Conservation (phyloP, 1,284 basidiomycete species). For the Ganoderma lucidum region DNA sequence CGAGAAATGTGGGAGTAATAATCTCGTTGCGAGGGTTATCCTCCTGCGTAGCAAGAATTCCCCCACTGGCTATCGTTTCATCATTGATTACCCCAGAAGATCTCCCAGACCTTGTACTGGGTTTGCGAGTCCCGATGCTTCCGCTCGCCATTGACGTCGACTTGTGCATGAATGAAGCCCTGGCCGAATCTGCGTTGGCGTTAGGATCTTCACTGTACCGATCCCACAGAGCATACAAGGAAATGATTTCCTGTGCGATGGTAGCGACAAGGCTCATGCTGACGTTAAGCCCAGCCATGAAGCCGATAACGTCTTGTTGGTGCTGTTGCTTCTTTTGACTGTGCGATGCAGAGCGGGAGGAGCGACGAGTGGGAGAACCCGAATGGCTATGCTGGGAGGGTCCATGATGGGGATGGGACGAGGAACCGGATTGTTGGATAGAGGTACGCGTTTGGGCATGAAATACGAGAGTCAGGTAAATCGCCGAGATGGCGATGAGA, state of each 20-base stretch:
- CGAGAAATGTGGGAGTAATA: constrained; percentile 63
- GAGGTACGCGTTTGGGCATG: constrained; percentile 62
- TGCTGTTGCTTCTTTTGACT: constrained; percentile 54
- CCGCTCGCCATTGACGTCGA: background rate
- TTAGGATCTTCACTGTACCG: constrained; percentile 70
- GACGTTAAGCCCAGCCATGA: constrained; percentile 88
- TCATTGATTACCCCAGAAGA: constrained; percentile 36
- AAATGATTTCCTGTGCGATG: constrained; percentile 90
- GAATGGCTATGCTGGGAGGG: constrained; percentile 31
- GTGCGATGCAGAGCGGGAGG: constrained; percentile 53
- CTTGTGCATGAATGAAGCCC: constrained; percentile 27
- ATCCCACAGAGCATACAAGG: constrained; percentile 90
- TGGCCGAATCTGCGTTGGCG: constrained; percentile 34
- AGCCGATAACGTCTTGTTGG: constrained; percentile 76
- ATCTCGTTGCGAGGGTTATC: constrained; percentile 41
- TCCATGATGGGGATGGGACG: constrained; percentile 62
- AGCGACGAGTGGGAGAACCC: constrained; percentile 50
- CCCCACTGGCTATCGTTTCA: constrained; percentile 30
- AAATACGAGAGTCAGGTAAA: constrained; percentile 86
- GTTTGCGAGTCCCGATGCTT: constrained; percentile 5
- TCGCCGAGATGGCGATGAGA: constrained; percentile 89
- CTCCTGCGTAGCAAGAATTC: constrained; percentile 38
- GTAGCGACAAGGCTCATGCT: constrained; percentile 85
- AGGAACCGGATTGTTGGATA: constrained; percentile 40
- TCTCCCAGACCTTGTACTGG: constrained; percentile 31